Percentiles rank a stretch among this genome's conserved stretches.
These are phyloP conservation scores for Fraxinus pennsylvanica DNA, from an alignment of 257 asterid species.

Conservation along the genomic window DNA sequence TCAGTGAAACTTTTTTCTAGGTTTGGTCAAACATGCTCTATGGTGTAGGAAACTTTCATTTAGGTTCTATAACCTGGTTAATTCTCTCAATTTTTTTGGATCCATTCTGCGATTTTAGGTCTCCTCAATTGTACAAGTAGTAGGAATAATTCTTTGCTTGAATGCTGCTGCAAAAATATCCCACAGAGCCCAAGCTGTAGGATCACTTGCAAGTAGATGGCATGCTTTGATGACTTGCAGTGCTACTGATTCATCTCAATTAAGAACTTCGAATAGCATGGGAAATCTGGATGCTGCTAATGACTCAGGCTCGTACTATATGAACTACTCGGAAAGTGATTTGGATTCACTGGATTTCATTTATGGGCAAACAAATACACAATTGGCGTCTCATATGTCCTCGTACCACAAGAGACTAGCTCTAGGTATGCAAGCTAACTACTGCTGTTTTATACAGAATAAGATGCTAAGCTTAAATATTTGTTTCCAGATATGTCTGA, in stretches of 20 bases:
- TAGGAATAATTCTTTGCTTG: constrained; percentile 63
- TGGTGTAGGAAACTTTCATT: neutral
- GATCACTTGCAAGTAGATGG: constrained; percentile 71
- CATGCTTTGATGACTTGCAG: constrained; percentile 69
- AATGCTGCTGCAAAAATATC: constrained; percentile 82
- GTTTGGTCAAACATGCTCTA: neutral
- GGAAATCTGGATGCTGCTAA: constrained; percentile 37
- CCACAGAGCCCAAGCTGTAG: constrained; percentile 76
- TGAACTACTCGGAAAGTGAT: constrained; percentile 65
- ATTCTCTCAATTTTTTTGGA: neutral
- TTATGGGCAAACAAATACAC: constrained; percentile 50
- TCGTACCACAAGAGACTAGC: constrained; percentile 83
- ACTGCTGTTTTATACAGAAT: constrained; percentile 16
- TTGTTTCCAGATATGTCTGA: neutral
- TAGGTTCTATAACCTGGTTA: neutral
- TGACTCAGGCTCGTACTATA: constrained; percentile 26
- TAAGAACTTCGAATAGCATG: constrained; percentile 42
- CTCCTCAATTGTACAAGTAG: constrained; percentile 69
- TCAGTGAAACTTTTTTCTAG: neutral
- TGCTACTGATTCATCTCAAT: constrained; percentile 41
- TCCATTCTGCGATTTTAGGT: constrained; percentile 35
- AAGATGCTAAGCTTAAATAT: neutral
- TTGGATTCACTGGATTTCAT: constrained; percentile 66
- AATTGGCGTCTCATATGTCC: constrained; percentile 61
- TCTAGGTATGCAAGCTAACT: constrained; percentile 52